These are phyloP conservation scores for Wickerhamiella sergipiensis DNA, from an alignment of 805 yeast species.

Conservation along the genomic window DNA sequence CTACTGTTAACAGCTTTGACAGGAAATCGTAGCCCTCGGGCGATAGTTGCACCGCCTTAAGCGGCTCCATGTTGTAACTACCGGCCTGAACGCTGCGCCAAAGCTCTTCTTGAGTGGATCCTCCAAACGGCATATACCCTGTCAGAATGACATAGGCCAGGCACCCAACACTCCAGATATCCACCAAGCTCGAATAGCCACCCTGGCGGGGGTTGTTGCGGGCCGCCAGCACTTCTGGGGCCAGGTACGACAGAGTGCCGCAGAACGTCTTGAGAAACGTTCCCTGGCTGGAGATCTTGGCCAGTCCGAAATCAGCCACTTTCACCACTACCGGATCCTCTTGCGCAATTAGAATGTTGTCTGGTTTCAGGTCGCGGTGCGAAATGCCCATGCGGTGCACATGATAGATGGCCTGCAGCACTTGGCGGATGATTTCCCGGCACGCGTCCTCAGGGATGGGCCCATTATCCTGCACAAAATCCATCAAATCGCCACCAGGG, in stretches of 20 bases:
- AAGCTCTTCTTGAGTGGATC: slow-evolving; percentile 75
- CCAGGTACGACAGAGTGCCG: slow-evolving; percentile 93
- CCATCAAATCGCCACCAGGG: slow-evolving; percentile 96
- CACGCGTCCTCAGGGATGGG: slow-evolving; percentile 78
- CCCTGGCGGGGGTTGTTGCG: slow-evolving; percentile 16
- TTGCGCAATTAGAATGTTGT: slow-evolving; percentile 77
- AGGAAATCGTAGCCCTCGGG: slow-evolving; percentile 61
- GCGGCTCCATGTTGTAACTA: slow-evolving; percentile 49
- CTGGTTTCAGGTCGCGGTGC: slow-evolving; percentile 96
- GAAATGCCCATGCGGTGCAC: slow-evolving; percentile 84
- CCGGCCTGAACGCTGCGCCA: slow-evolving; percentile 66
- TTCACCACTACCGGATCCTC: slow-evolving; percentile 88
- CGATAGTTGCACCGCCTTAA: slow-evolving; percentile 53
- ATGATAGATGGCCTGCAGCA: slow-evolving; percentile 68
- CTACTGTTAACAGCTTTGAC: slow-evolving; percentile 54
- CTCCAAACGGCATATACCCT: slow-evolving; percentile 89
- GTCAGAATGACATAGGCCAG: slow-evolving; percentile 82
- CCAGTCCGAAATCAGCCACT: slow-evolving; percentile 92
- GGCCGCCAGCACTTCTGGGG: slow-evolving; percentile 68
- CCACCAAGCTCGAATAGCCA: slow-evolving; percentile 71
- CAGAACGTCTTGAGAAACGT: slow-evolving; percentile 91
- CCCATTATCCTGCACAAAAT: slow-evolving; percentile 85
- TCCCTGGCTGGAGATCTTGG: slow-evolving; percentile 74
- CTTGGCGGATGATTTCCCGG: slow-evolving; percentile 73
- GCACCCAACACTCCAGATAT: slow-evolving; percentile 97